Evolutionary conservation across 805 yeast species (phyloP).

Genomic region (Saturnispora halmiae): DNA sequence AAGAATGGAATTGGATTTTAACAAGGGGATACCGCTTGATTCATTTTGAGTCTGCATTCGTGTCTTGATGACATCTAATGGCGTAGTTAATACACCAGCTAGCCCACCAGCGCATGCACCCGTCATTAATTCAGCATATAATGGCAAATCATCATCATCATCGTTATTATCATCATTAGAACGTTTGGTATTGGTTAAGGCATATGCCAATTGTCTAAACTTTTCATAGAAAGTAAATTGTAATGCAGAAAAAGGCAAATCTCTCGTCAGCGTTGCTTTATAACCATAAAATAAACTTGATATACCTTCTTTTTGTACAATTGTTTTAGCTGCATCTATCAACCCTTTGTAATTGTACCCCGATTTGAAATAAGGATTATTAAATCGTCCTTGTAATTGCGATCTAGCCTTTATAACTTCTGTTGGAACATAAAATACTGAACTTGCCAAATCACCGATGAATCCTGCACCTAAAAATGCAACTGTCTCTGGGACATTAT

Average conservation of each 20-base stretch:
- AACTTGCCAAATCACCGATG: slow-evolving; percentile 86
- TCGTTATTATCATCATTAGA: background rate
- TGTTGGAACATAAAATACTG: slow-evolving; percentile 86
- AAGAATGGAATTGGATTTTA: slow-evolving; percentile 37
- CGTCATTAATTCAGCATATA: slow-evolving; percentile 59
- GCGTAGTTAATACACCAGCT: slow-evolving; percentile 84
- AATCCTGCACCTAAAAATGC: slow-evolving; percentile 81
- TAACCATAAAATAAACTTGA: slow-evolving; percentile 80
- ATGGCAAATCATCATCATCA: slow-evolving; percentile 34
- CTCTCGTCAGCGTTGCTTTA: slow-evolving; percentile 87
- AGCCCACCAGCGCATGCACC: slow-evolving; percentile 96
- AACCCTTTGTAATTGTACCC: slow-evolving; percentile 85
- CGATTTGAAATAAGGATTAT: slow-evolving; percentile 67
- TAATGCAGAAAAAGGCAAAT: slow-evolving; percentile 89
- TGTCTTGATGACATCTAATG: slow-evolving; percentile 86
- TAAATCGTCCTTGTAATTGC: slow-evolving; percentile 83
- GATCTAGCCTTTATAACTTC: slow-evolving; percentile 90
- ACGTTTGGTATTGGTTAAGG: slow-evolving; percentile 14
- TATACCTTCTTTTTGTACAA: slow-evolving; percentile 61
- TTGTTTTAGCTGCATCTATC: slow-evolving; percentile 57
- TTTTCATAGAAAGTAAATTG: slow-evolving; percentile 94
- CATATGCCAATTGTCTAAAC: slow-evolving; percentile 54
- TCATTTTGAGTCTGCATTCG: slow-evolving; percentile 77
- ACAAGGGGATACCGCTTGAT: slow-evolving; percentile 16
- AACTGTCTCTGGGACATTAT: slow-evolving; percentile 63